Percentiles rank a stretch among this genome's conserved stretches.
Conservation (phyloP, 2,329 filamentous ascomycete species). For the Leptographium lundbergii region DNA sequence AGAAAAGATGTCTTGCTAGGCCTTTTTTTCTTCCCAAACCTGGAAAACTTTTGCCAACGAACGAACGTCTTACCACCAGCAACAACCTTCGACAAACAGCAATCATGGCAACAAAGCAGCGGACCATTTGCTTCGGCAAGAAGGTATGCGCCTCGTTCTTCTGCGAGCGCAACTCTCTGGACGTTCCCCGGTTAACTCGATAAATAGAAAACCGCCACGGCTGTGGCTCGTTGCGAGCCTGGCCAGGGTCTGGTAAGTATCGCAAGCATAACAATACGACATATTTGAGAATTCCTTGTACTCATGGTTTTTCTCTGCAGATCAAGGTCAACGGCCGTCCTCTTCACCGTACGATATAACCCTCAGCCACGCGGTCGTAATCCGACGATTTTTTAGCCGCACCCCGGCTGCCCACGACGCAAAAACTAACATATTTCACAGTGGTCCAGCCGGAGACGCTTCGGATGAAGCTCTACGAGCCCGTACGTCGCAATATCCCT, state of each 20-base stretch:
- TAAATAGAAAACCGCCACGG: constrained; percentile 65
- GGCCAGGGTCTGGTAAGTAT: constrained; percentile 48
- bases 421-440: constrained; percentile 2
- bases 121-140: constrained; percentile 99
- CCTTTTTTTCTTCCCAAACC: constrained; percentile 2
- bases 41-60: constrained; percentile 1
- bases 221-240: constrained; percentile 77
- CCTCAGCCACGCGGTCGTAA: neutral
- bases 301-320: neutral
- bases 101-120: constrained; percentile 68
- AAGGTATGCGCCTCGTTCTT: constrained; percentile 29
- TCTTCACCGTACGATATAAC: constrained; percentile 29
- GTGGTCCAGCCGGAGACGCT: constrained; percentile 14
- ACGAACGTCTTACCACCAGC: constrained; percentile 3
- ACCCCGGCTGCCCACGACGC: neutral
- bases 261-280: no score
- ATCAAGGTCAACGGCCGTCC: constrained; percentile 98
- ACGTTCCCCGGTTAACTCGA: constrained; percentile 1
- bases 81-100: constrained; percentile 14
- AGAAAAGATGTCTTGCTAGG: constrained; percentile 3
- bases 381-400: neutral
- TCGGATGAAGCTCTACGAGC: constrained; percentile 74
- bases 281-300: neutral
- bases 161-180: neutral
- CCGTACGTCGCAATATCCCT: constrained; percentile 26